Base-by-base conservation (phyloP, 2,329 filamentous ascomycete genomes). In the Madurella fahalii region DNA sequence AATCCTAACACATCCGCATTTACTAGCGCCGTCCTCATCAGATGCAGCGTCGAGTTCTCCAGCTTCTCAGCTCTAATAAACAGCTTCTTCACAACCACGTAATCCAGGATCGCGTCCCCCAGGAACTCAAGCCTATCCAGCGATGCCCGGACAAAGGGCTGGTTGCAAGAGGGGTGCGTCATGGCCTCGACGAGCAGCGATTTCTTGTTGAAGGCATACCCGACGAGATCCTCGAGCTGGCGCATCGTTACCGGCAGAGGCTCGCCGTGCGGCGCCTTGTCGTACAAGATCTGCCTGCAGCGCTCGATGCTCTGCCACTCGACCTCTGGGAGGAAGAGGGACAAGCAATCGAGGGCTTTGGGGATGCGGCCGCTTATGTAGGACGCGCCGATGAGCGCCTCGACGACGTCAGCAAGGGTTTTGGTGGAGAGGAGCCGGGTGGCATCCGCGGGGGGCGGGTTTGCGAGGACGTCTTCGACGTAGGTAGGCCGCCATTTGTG, bases 81-180 rank as follows among this genome's bases (percentile, higher is more conserved):
- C 5, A 93, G 71, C n/a, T 72, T 76, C 0, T 72, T 74, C 8
- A 89, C 83, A 47, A 96, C 74, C 52, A 96, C 74, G 62, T 84
- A 80, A 69, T 97, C 93, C 0, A 97, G 81, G 2, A 96, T 76
- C 0, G 90, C 82, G 63, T 97, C 93, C 1, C 93, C 93, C 0
- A 96, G 74, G 64, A 94, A 96, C 65, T 96, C 93, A 1, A 96
- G 79, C 0, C 91, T 82, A 61, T 96, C 88, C 12, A 83, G 78
- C 18, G 71, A 76, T 2, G 75, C 74, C 4, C 78, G 73, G 15
- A 72, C 69, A 31, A 74, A 74, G 48, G 76, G 78, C 5, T 68
- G 31, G 42, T 67, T 69, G 62, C 67, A 76, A 0, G 89, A 92
- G 0, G 83, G 75, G 65, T 96, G 92, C 0, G 91, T 96, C 47